Evolutionary conservation across 306 rosid genomes (phyloP).

Genomic region (Canavalia gladiata): DNA sequence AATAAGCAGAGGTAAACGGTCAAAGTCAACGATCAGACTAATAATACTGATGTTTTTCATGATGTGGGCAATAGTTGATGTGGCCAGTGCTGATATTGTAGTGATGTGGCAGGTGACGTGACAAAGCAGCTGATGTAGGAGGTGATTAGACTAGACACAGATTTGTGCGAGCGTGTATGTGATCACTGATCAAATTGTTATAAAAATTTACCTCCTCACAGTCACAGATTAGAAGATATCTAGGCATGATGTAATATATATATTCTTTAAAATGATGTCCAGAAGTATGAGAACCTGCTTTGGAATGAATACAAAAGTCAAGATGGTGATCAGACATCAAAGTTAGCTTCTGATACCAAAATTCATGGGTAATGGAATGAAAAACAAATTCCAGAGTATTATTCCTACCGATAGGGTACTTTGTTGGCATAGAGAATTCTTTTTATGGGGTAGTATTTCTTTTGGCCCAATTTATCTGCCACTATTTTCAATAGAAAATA

Average conservation of each 20-base stretch:
- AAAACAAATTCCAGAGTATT: too few species aligned
- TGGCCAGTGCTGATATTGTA: not conserved
- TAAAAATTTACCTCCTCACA: not conserved
- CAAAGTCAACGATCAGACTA: not conserved
- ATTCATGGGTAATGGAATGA: too few species aligned
- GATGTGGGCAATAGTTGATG: not conserved
- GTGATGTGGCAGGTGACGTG: not conserved
- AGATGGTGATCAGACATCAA: too few species aligned
- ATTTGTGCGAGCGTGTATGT: not conserved
- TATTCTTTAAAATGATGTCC: not conserved
- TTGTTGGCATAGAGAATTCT: too few species aligned
- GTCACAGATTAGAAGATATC: not conserved
- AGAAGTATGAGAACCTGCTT: not conserved
- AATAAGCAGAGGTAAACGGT: not conserved
- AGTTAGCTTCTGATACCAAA: too few species aligned
- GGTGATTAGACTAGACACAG: constrained; percentile 2
- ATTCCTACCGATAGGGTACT: too few species aligned
- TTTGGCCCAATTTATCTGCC: too few species aligned
- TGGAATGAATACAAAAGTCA: too few species aligned
- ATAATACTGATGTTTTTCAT: too few species aligned
- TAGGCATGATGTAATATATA: not conserved
- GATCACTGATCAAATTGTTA: not conserved
- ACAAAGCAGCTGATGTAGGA: not conserved
- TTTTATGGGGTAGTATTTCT: too few species aligned
- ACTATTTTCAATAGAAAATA: too few species aligned